Evolutionary conservation across 306 rosid genomes (phyloP), one percentile per base, ranked within the genome.

Genomic region (Quercus agrifolia): DNA sequence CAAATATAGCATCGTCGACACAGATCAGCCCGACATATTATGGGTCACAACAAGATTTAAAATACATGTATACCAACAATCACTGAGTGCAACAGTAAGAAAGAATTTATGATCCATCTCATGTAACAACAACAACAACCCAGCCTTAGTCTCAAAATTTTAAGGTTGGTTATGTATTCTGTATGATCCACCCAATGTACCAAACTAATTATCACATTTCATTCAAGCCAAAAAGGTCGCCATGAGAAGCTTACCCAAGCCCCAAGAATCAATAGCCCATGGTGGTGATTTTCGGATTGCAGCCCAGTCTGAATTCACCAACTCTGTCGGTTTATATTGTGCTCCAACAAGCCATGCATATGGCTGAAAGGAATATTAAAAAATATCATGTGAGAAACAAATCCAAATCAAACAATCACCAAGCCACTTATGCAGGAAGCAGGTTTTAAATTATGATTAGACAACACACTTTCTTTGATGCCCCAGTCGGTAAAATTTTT

Each of bases 261-360:
- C 99, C 99, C 99, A 95, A 80, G 99, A 95, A 90, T 95, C 99
- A 81, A 90, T 86, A 84, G 98, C 81, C 97, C 98, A 95, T 19
- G 94, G 92, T 77, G 99, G 98, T 86, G 97, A 93, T 86, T 93
- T 95, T 87, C 88, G 91, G 20, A 95, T 81, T 20, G 78, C 92
- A 77, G 87, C 92, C 98, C 93, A 91, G 89, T 95, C 99, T 61
- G 98, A 95, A 86, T 95, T 95, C 77, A 84, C 82, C 85, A 93
- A 82, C 84, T 95, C 99, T 91, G 80, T 82, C 56, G 99, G 76
- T 86, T 95, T 95, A 92, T 95, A 95, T 73, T 95, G 99, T 66
- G 96, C 30, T 80, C 92, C 99, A 86, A 95, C 84, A 82, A 95
- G 99, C 99, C 99, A 95, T 58, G 97, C 98, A 78, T 88, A 95